phyloP scores from a whole-genome alignment of 768 basidiomycete species.

The Termitomyces heimii region DNA sequence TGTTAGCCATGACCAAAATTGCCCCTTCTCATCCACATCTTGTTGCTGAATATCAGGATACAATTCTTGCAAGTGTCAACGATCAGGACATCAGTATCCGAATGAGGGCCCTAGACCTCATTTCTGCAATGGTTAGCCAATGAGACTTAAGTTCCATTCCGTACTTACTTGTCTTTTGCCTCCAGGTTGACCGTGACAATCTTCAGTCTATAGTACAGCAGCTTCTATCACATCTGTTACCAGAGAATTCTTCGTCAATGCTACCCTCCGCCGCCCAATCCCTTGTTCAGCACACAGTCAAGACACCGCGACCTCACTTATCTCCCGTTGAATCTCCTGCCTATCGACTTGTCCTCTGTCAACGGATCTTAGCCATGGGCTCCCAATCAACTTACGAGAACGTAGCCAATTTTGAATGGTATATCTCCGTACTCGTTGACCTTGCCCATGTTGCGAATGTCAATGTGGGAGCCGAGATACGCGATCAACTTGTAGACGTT shows the following conservation, averaged over 20 bases:
- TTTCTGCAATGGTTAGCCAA: slow-evolving; percentile 80
- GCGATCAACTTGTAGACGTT: slow-evolving; percentile 83
- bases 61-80: slow-evolving; percentile 82
- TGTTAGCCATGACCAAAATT: slow-evolving; percentile 93
- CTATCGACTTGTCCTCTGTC: slow-evolving; percentile 80
- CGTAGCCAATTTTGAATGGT: slow-evolving; percentile 95
- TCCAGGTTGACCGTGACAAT: slow-evolving; percentile 78
- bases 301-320: slow-evolving; percentile 29
- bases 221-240: slow-evolving; percentile 80
- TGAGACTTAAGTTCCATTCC: background rate
- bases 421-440: slow-evolving; percentile 90
- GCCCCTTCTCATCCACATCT: slow-evolving; percentile 88
- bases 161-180: background rate
- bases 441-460: slow-evolving; percentile 83
- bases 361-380: slow-evolving; percentile 82
- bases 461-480: slow-evolving; percentile 70
- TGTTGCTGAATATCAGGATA: slow-evolving; percentile 87
- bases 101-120: slow-evolving; percentile 90
- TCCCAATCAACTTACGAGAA: slow-evolving; percentile 81
- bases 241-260: slow-evolving; percentile 42
- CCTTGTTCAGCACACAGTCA: slow-evolving; percentile 33
- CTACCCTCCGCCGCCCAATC: slow-evolving; percentile 61
- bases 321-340: slow-evolving; percentile 70
- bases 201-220: slow-evolving; percentile 89
- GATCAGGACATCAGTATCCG: slow-evolving; percentile 95